Base-by-base conservation (phyloP, 2,329 filamentous ascomycete species). In the Fusarium multiceps region DNA sequence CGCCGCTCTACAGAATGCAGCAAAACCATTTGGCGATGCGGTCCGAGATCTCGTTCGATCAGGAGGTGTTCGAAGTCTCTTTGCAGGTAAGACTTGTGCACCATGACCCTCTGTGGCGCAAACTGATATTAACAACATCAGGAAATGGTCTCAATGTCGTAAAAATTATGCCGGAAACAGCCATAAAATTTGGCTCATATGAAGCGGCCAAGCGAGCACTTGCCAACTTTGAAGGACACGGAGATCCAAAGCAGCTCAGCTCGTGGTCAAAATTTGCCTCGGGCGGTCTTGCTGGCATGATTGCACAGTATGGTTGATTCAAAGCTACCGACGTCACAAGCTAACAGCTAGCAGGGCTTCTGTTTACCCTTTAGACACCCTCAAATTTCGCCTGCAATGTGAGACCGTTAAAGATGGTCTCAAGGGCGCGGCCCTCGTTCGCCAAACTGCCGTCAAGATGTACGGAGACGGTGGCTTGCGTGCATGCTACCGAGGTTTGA, bases 81-180 rank as follows among this genome's bases (percentile, higher is more conserved):
- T 98, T 82, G 94, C 95, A 72, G 96, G 94, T 97, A 82, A 79
- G 90, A 71, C 14, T 53, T 12, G 30, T 47, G 21, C n/a, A 45
- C 37, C 37, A 42, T 5, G 47, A 18, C 18, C 20, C 32, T 48
- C 25, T 32, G 20, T 27, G 9, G 48, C 21, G 21, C 23, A 20
- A 49, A 8, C 20, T 14, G 37, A 32, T 13, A 37, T 50, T 73
- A 60, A 76, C 30, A 27, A 59, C 9, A n/a, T 8, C 73, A 97
- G 94, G 96, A 40, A 99, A 99, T 76, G 96, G 96, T 6, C 84
- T 99, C 73, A 99, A 99, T 74, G 94, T 99, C 4, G 81, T 98
- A 76, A 99, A 99, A 80, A 96, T 99, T 65, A 97, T 98, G 93
- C 96, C 96, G 0, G 96, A 99, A 82, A 98, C 95, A 28, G 95